Evolutionary conservation across 495 filamentous ascomycete species (phyloP), one percentile per base, ranked within the genome.

Genomic region (Pseudomonodictys pantanalensis): DNA sequence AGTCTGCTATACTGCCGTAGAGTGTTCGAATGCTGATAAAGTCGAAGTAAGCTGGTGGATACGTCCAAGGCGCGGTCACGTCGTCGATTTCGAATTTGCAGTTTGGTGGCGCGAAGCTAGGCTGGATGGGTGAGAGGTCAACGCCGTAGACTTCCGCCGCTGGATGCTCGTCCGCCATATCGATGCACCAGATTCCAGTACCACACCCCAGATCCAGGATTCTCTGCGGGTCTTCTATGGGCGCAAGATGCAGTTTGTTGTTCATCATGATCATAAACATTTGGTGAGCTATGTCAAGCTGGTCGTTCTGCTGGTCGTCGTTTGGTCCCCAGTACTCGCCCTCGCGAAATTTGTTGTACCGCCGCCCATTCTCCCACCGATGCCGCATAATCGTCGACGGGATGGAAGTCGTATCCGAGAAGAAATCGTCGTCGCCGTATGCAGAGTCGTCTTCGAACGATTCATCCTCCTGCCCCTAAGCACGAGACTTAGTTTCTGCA

Each of bases 1-100:
- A 88, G 67, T 87, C 78, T 17, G 60, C 77, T 54, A 89, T 79
- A 29, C 76, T 77, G 28, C 80, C 82, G 54, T 79, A 77, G 26
- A 87, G 68, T 12, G 75, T 72, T 23, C 86, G 80, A 4, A 82
- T 75, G 71, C 88, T 84, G 48, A 89, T 77, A 54, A 83, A 85
- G 73, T 89, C 86, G 66, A 88, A 88, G 46, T 69, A 64, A 46
- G 80, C 70, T 5, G 70, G 62, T 25, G 68, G 58, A 69, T 78
- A 83, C 5, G 77, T 71, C 84, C 81, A 86, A 11, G 72, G 73
- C 5, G 73, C 74, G 38, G 75, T 72, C 29, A 72, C 72, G 60
- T 85, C 81, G 55, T 85, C 82, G 25, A 83, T 70, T 46, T 81
- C 76, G 64, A 85, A 85, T 35, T 69, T 71, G 17, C 78, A 65